Base-by-base conservation (phyloP, 805 yeast genomes). In the Cyberlindnera xylosilytica region DNA sequence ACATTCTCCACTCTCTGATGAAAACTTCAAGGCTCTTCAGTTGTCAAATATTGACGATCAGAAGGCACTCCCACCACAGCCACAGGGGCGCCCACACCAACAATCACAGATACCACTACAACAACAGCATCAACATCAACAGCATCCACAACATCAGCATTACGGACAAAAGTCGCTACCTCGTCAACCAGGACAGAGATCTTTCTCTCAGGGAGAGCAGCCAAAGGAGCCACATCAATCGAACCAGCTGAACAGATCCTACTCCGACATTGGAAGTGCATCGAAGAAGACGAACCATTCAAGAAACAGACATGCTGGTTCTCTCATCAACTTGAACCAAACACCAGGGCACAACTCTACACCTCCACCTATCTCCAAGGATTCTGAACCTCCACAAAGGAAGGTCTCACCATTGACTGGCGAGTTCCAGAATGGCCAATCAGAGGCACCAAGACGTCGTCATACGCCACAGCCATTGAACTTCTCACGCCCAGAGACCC, bases 261-360 rank as follows among this genome's bases (percentile, higher is more conserved):
- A 50, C 19, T 46, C 51, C 12, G 51, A 50, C 20, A 40, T 34
- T 33, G 28, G 11, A 1, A 12, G 20, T 29, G 32, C 19, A 17
- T 29, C 39, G 22, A 29, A 50, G 40, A 49, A 45, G 26, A 54
- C 59, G 8, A 64, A 64, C 40, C 70, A 65, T 42, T 53, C 68
- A 3, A 59, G 68, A 41, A 64, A 65, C 42, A 60, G 69, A 45
- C 70, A 66, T 40, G 50, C 56, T 12, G 60, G 60, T 3, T 53
- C 56, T 9, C 33, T 47, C 35, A 58, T 51, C 23, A 46, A 38
- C 36, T 36, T 44, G 34, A 47, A 47, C 38, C 31, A 22, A 29
- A 29, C 39, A 3, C 32, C 29, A 40, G 9, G 33, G 16, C 17
- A 16, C 28, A 19, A 16, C 20, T 9, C 29, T 15, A 28, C 27